Base-by-base conservation (phyloP, 2,329 filamentous ascomycete genomes). In the Cladosporium sp. region DNA sequence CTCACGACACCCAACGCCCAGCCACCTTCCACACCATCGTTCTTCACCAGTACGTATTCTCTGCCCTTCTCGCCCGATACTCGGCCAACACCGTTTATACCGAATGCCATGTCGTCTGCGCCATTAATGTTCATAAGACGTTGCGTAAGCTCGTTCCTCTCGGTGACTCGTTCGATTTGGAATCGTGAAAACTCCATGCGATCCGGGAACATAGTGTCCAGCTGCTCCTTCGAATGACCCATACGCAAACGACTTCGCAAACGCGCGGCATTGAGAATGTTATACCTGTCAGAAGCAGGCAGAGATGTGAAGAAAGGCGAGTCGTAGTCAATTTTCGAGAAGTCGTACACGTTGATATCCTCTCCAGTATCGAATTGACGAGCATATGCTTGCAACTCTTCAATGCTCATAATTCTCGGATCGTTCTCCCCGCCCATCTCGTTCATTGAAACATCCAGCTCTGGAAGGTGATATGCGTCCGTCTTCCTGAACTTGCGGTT, bases 301-400 rank as follows among this genome's bases (percentile, higher is more conserved):
- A 99, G 75, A 71, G 91, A 96, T 72, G 89, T 85, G 76, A 99
- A 99, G 75, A 99, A 99, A 12, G 93, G 86, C 65, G 92, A 90
- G 65, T 97, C 89, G 68, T 97, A 99, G 71, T 99, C 94, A 67
- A 99, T 99, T 75, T 97, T 97, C 70, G 90, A 95, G 71, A 99
- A 99, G 75, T 97, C 93, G 74, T 97, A 97, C 5, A 81, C 76
- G 60, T 80, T 80, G 71, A 97, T 88, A 71, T 97, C 93, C 74
- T 97, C 92, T 57, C 94, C 94, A 61, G 85, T 86, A 68, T 97
- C 85, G 68, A 97, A 97, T 64, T 97, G 92, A 54, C 88, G 82
- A 3, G 95, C 93, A 71, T 99, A 99, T 65, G 93, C 88, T 74
- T 97, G 91, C 60, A 99, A 77, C 71, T 99, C 93, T 69, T 96